Conservation (phyloP, 371 early-diverging fungal genomes). For the Rhizopus arrhizus region DNA sequence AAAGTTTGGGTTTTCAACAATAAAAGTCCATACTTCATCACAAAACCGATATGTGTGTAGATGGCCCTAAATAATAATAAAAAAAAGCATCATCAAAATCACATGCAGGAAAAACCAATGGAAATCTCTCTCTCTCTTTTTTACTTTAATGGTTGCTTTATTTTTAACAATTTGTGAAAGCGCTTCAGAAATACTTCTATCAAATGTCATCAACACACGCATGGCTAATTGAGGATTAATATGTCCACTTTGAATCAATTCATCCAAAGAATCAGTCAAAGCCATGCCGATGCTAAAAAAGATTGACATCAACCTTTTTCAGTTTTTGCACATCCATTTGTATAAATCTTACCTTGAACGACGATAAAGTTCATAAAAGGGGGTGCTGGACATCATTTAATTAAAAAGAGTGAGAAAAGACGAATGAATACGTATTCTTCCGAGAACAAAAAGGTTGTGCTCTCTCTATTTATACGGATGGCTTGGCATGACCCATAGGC, state of each 20-base stretch:
- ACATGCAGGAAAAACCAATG: conserved; percentile 1
- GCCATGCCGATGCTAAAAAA: conserved; percentile 80
- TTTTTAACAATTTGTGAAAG: conserved; percentile 49
- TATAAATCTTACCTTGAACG: conserved; percentile 49
- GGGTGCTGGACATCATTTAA: conserved; percentile 41
- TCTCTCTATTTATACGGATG: conserved; percentile 24
- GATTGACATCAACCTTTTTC: background rate
- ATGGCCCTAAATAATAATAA: conserved; percentile 61
- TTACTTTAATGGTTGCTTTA: conserved; percentile 51
- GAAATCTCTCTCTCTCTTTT: background rate
- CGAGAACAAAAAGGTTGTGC: conserved; percentile 3
- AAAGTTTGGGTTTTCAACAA: conserved; percentile 84
- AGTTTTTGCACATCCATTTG: background rate
- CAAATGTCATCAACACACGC: conserved; percentile 83
- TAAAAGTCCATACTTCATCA: conserved; percentile 98
- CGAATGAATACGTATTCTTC: background rate
- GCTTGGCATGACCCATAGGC: conserved; percentile 18
- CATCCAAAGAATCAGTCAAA: conserved; percentile 94
- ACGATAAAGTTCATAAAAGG: conserved; percentile 52
- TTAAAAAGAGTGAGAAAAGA: background rate
- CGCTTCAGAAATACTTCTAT: conserved; percentile 50
- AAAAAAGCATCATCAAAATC: background rate
- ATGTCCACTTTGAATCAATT: conserved; percentile 87
- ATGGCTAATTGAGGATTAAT: conserved; percentile 95
- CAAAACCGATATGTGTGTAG: conserved; percentile 89